Percentiles rank a stretch among this genome's conserved stretches.
Conservation (phyloP, 441 rosid species). For the Gossypium aridum region DNA sequence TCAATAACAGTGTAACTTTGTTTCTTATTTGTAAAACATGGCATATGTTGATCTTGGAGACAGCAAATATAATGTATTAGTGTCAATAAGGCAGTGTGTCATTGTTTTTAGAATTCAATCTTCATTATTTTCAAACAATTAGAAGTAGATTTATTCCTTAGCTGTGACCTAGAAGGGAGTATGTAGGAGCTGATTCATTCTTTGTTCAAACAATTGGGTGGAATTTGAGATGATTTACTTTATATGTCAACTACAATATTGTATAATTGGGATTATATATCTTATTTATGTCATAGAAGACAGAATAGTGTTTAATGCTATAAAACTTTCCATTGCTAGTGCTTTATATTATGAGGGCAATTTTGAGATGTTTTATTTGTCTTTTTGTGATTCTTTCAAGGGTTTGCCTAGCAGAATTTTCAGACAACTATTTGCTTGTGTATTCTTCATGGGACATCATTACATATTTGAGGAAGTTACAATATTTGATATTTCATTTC, state of each 20-base stretch:
- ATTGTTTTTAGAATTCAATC: background rate
- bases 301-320: background rate
- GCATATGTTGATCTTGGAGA: background rate
- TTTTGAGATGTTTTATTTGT: background rate
- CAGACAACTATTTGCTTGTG: background rate
- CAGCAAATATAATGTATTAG: background rate
- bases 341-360: background rate
- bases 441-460: background rate
- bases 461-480: background rate
- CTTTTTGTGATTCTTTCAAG: background rate
- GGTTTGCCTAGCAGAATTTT: constrained; percentile 5
- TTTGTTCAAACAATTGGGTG: background rate
- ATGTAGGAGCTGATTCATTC: background rate
- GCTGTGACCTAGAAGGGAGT: background rate
- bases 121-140: background rate
- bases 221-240: background rate
- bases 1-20: background rate
- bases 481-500: constrained; percentile 4
- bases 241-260: background rate
- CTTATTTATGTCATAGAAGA: background rate
- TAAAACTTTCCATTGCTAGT: background rate
- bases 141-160: background rate
- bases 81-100: background rate
- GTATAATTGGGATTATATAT: constrained; percentile 2
- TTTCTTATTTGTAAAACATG: background rate